These are phyloP conservation scores for Tetrastigma voinierianum DNA, from an alignment of 164 flowering plant genomes.

Conservation along the genomic window DNA sequence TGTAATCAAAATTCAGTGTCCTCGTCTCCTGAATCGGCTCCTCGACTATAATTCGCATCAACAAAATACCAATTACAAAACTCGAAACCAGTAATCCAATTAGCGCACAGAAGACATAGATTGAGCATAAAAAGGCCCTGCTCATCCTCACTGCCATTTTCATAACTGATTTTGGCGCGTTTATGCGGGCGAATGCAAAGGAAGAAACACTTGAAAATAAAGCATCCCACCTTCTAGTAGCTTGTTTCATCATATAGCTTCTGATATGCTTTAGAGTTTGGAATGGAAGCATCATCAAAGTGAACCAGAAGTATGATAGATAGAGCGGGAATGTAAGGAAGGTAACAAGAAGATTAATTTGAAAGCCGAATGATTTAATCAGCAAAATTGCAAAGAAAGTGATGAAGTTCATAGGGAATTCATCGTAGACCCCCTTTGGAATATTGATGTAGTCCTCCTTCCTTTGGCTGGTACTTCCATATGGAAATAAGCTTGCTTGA, in stretches of 20 bases:
- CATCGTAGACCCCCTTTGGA: conserved; percentile 12
- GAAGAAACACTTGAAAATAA: conserved; percentile 17
- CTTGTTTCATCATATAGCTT: conserved; percentile 8
- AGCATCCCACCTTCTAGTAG: conserved; percentile 18
- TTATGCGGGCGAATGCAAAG: conserved; percentile 21
- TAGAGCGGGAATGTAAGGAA: conserved; percentile 46
- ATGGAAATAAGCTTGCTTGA: too few relatives aligned
- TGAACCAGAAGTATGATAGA: conserved; percentile 26
- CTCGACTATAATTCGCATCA: conserved; percentile 49
- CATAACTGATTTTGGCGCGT: conserved; percentile 27
- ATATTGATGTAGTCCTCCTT: background rate
- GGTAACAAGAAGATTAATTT: conserved; percentile 33
- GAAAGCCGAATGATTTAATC: conserved; percentile 44
- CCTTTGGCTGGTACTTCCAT: background rate
- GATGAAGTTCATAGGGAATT: conserved; percentile 24
- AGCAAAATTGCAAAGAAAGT: conserved; percentile 30
- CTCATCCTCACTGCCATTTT: conserved; percentile 33
- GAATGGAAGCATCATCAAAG: conserved; percentile 42
- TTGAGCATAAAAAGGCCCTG: conserved; percentile 55
- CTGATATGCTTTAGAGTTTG: conserved; percentile 17
- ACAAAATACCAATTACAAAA: conserved; percentile 46
- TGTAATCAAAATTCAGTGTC: conserved; percentile 62
- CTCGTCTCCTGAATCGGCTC: conserved; percentile 54
- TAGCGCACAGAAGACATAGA: conserved; percentile 46
- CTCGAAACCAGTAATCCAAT: conserved; percentile 41